Conservation (phyloP, 306 rosid genomes). For the peach (Prunus persica) region DNA sequence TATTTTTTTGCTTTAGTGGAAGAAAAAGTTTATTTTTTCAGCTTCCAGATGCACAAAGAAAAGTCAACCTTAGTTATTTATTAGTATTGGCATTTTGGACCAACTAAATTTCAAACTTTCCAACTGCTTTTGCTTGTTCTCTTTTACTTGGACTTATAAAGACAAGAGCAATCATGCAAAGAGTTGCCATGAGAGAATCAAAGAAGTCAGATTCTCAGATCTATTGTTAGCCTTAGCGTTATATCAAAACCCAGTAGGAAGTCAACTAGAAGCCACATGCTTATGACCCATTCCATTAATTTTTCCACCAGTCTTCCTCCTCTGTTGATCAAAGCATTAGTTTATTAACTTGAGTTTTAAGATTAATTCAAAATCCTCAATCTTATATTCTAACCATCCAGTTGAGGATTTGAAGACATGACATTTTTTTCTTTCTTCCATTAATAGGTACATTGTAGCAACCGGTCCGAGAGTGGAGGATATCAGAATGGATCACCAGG, state of each 20-base stretch:
- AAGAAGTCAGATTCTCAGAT: background rate
- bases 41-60: background rate
- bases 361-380: background rate
- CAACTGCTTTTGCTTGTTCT: background rate
- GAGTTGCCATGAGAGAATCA: background rate
- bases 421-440: too few relatives aligned
- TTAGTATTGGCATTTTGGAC: background rate
- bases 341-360: background rate
- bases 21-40: background rate
- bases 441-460: background rate
- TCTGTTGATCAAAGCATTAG: background rate
- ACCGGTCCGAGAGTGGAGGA: background rate
- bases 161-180: background rate
- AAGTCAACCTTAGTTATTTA: background rate
- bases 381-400: background rate
- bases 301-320: background rate
- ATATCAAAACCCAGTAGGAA: too few relatives aligned
- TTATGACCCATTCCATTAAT: background rate
- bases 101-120: background rate
- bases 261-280: background rate
- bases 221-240: background rate
- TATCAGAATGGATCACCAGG: conserved; percentile 7
- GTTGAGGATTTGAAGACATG: too few relatives aligned
- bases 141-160: background rate
- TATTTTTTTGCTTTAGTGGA: background rate